A percentile compares a stretch with the other conserved stretches of the same genome.
phyloP scores from a whole-genome alignment of 2,329 filamentous ascomycete genomes.

The Fusarium transvaalense region DNA sequence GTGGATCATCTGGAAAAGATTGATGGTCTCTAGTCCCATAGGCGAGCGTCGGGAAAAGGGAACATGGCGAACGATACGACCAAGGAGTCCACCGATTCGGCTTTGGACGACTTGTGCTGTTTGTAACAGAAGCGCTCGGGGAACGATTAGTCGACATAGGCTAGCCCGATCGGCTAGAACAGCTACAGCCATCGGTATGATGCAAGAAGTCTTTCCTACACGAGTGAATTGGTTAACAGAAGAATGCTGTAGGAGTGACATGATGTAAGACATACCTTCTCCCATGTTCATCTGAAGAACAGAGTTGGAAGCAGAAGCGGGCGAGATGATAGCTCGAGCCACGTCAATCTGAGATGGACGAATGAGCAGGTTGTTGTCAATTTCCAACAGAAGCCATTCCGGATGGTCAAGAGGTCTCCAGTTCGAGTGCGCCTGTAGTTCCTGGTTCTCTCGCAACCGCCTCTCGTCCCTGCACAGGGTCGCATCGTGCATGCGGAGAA shows the following conservation, averaged over 20 bases:
- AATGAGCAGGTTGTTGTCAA: constrained; percentile 73
- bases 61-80: constrained; percentile 65
- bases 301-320: constrained; percentile 64
- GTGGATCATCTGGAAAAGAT: constrained; percentile 56
- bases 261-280: constrained; percentile 55
- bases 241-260: not conserved
- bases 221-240: not conserved
- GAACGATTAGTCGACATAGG: constrained; percentile 67
- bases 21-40: constrained; percentile 49
- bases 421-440: constrained; percentile 65
- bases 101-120: constrained; percentile 68
- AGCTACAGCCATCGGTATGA: constrained; percentile 65
- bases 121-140: constrained; percentile 67
- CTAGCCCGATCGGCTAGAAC: constrained; percentile 58
- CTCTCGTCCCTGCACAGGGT: constrained; percentile 39
- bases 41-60: constrained; percentile 67
- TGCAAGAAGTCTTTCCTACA: constrained; percentile 67
- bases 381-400: constrained; percentile 75
- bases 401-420: constrained; percentile 65
- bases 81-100: constrained; percentile 66
- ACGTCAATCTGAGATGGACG: constrained; percentile 71
- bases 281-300: constrained; percentile 77
- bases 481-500: constrained; percentile 57
- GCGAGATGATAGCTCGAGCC: constrained; percentile 68
- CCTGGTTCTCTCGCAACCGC: constrained; percentile 57